Evolutionary conservation across 257 asterid species (phyloP), one percentile per base, ranked within the genome.

Genomic region (Solanum peruvianum): DNA sequence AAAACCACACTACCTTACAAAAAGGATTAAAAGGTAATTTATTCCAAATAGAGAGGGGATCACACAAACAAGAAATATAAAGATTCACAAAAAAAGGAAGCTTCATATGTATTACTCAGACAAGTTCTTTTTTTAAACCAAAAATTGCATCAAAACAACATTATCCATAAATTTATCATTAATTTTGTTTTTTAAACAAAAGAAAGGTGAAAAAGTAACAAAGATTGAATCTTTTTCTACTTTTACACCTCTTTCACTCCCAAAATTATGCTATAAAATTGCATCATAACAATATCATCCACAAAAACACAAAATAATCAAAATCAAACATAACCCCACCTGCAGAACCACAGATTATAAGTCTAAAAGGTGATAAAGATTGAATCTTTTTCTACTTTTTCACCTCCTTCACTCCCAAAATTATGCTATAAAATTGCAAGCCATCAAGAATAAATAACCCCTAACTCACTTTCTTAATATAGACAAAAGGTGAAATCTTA

Each of bases 401-500:
- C 41, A 44, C 25, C 60, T 42, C 84, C 11, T 67, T 77, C 39
- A 44, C 39, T 77, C 60, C 33, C 18, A 80, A 16, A 29, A 58
- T 58, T 58, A 81, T 29, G 45, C 29, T 18, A 31, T 4, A 16
- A 49, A 31, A 49, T 10, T 5, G 44, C 45, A 81, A 42, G 21
- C 21, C 64, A 81, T 47, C 45, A 31, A 47, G 69, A 81, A 81
- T 49, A 14, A 69, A 49, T 58, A 80, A 80, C 18, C 37, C 42
- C 27, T 56, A 77, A n/a, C 13, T 42, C 62, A 25, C 4, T 3
- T 42, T 52, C 58, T 7, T 13, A 31, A 47, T 80, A 80, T 18
- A 29, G 27, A 87, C 60, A 33, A 82, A 84, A 88, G 42, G 35
- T 77, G 37, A 85, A 85, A 35, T 86, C 87, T 84, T 84, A 85